phyloP scores from a whole-genome alignment of 352 stramenopile genomes.

The Pythium vanterpoolii region DNA sequence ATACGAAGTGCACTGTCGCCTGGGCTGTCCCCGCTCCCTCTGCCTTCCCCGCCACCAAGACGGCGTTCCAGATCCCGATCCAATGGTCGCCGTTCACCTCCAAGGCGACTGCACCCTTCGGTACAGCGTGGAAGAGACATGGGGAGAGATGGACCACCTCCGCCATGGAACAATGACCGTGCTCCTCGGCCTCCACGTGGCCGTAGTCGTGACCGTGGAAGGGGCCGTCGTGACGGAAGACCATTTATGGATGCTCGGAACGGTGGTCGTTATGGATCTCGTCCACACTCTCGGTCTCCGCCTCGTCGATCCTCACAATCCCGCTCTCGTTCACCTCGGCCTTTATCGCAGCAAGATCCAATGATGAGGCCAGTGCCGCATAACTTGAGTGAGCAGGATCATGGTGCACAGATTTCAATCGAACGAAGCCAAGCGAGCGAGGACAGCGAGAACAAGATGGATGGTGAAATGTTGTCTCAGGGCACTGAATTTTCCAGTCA shows the following conservation, averaged over 20 bases:
- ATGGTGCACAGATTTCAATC: neutral
- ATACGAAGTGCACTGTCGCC: neutral
- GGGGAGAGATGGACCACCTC: neutral
- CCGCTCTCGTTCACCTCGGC: constrained; percentile 11
- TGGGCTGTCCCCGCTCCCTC: constrained; percentile 3
- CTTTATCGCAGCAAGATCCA: neutral
- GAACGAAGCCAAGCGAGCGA: neutral
- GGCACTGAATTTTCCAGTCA: constrained; percentile 7
- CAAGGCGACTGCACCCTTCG: neutral
- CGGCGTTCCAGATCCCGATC: constrained; percentile 21
- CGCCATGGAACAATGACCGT: constrained; percentile 1
- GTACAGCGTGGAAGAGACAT: neutral
- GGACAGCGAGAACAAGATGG: neutral
- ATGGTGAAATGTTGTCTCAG: neutral
- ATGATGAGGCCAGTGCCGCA: neutral
- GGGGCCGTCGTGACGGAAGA: neutral
- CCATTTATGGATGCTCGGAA: neutral
- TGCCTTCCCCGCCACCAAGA: constrained; percentile 11
- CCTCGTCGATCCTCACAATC: constrained; percentile 10
- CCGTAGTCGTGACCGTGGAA: constrained; percentile 4
- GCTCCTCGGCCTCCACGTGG: constrained; percentile 2
- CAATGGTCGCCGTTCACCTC: constrained; percentile 4
- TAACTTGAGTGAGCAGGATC: neutral
- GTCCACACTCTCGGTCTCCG: neutral
- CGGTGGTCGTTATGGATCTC: constrained; percentile 4